Evolutionary conservation across 1,284 basidiomycete genomes (phyloP).

Genomic region (Trametes hirsuta): DNA sequence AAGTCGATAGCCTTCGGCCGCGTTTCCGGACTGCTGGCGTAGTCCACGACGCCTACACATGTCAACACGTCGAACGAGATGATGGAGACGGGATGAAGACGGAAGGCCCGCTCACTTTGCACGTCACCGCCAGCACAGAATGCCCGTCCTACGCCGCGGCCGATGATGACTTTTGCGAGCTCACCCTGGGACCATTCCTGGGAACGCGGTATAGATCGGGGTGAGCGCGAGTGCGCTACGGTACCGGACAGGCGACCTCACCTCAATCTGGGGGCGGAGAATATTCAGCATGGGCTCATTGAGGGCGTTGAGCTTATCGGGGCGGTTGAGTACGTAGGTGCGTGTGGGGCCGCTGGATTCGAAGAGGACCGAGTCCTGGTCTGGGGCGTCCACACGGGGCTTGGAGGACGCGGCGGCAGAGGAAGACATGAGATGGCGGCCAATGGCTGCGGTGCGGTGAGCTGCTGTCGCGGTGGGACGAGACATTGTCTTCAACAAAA

Average conservation of each 20-base stretch:
- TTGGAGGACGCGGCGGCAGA: slow-evolving; percentile 18
- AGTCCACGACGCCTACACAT: slow-evolving; percentile 55
- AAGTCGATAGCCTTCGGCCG: slow-evolving; percentile 75
- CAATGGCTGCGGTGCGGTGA: slow-evolving; percentile 57
- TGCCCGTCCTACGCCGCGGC: slow-evolving; percentile 76
- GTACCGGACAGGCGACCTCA: slow-evolving; percentile 36
- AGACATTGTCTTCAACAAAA: slow-evolving; percentile 48
- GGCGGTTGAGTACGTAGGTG: slow-evolving; percentile 81
- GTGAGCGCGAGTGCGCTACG: not conserved
- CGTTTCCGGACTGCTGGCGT: slow-evolving; percentile 53
- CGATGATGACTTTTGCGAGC: slow-evolving; percentile 78
- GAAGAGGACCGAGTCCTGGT: slow-evolving; percentile 66
- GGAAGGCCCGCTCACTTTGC: slow-evolving; percentile 62
- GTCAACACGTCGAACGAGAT: slow-evolving; percentile 2
- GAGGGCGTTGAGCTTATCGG: slow-evolving; percentile 86
- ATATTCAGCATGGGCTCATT: slow-evolving; percentile 82
- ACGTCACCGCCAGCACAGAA: slow-evolving; percentile 98
- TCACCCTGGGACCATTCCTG: slow-evolving; percentile 84
- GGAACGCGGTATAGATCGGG: not conserved
- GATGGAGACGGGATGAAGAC: slow-evolving; percentile 17
- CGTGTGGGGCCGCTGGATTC: slow-evolving; percentile 67
- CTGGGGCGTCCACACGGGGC: slow-evolving; percentile 13
- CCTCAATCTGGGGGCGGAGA: slow-evolving; percentile 77
- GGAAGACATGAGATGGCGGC: slow-evolving; percentile 64
- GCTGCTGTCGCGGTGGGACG: slow-evolving; percentile 41